Percentiles rank a stretch among this genome's conserved stretches.
phyloP scores from a whole-genome alignment of 1,139 yeast genomes.

The Saccharomyces hybrid region DNA sequence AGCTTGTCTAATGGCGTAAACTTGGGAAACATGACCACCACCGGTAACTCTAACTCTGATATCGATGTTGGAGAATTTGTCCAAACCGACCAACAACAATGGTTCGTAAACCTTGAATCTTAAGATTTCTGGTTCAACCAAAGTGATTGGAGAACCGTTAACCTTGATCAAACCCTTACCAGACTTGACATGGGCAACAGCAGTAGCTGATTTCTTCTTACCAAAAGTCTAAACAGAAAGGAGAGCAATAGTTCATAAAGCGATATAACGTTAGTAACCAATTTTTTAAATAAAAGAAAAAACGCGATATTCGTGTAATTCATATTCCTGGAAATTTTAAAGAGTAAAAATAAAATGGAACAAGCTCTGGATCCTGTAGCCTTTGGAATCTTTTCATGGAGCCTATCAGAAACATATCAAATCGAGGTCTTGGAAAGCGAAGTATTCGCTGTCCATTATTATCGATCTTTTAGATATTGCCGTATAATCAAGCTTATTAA shows the following conservation, averaged over 20 bases:
- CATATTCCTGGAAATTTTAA: background rate
- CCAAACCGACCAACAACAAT: constrained; percentile 94
- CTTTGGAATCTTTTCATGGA: too few species aligned
- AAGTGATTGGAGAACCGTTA: constrained; percentile 98
- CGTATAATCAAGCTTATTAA: background rate
- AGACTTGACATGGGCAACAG: constrained; percentile 99
- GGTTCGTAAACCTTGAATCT: constrained; percentile 99
- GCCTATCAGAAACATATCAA: too few species aligned
- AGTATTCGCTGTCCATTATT: background rate
- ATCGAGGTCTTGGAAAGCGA: too few species aligned
- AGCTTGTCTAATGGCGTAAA: constrained; percentile 99
- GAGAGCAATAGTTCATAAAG: constrained; percentile 3
- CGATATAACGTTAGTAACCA: background rate
- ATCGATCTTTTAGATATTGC: background rate
- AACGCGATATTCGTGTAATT: background rate
- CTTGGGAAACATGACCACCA: constrained; percentile 99
- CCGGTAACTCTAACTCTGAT: constrained; percentile 98
- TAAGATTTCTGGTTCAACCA: constrained; percentile 97
- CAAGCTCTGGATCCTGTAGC: too few species aligned
- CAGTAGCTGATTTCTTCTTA: constrained; percentile 99
- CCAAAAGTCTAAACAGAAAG: constrained; percentile 73
- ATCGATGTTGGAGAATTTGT: constrained; percentile 96
- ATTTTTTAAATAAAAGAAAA: constrained; percentile 2
- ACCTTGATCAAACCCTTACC: constrained; percentile 99
- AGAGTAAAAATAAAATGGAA: background rate